These are phyloP conservation scores for Cokeromyces recurvatus DNA, from an alignment of 371 early-diverging fungal species.

Conservation along the genomic window DNA sequence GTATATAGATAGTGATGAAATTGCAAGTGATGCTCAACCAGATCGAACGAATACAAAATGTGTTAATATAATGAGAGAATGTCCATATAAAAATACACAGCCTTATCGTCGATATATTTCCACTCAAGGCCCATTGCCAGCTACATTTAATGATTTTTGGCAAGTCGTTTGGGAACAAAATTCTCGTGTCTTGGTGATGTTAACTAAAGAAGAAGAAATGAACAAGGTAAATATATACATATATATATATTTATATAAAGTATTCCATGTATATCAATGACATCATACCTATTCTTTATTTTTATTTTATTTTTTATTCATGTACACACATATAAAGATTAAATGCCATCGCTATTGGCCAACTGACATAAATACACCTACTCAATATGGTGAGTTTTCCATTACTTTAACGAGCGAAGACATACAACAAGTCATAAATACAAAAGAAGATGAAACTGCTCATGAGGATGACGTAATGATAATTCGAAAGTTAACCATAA, in stretches of 20 bases:
- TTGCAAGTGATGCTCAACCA: conserved; percentile 79
- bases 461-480: conserved; percentile 32
- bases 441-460: conserved; percentile 1
- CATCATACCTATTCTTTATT: too few relatives aligned
- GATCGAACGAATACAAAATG: conserved; percentile 17
- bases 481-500: conserved; percentile 15
- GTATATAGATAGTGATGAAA: conserved; percentile 25
- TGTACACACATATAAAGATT: conserved; percentile 24
- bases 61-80: conserved; percentile 19
- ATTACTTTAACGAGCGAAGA: conserved; percentile 26
- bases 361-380: conserved; percentile 21
- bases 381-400: conserved; percentile 32
- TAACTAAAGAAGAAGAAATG: conserved; percentile 82
- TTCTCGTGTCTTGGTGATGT: conserved; percentile 78
- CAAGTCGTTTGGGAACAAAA: conserved; percentile 83
- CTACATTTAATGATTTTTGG: conserved; percentile 89
- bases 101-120: conserved; percentile 67
- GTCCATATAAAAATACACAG: conserved; percentile 3
- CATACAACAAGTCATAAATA: conserved; percentile 12
- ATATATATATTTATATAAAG: too few relatives aligned
- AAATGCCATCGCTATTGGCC: conserved; percentile 83
- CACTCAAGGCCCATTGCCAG: conserved; percentile 83
- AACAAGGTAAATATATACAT: conserved; percentile 50
- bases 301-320: too few relatives aligned
- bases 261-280: conserved; percentile 3